Evolutionary conservation across 352 stramenopile genomes (phyloP), one percentile per base, ranked within the genome.

Genomic region (Phytophthora pseudosyringae): DNA sequence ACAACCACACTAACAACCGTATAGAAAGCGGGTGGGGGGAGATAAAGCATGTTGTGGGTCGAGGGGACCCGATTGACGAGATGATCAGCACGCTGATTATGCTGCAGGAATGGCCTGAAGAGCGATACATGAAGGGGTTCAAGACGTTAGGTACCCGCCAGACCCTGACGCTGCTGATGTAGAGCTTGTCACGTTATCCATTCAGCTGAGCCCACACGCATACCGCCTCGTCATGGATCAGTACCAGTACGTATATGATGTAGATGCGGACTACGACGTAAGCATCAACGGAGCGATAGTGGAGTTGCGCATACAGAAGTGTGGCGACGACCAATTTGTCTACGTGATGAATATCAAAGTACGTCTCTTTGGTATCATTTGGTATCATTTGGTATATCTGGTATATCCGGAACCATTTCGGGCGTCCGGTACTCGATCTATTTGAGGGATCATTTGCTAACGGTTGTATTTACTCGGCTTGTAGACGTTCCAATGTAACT

Each of bases 1-100:
- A 41, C 13, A 41, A 21, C 13, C 8, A 41, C 11, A 16, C 35
- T 3, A 44, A 44, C 38, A 28, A 44, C 16, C 13, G 38, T 4
- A 44, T 44, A 3, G 38, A 44, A 44, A 44, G 38, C 38, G 38
- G 38, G 13, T 44, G 38, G 38, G 38, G n/a, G 5, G 3, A 44
- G 38, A 44, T 44, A 25, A 51, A 51, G 13, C 26, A 26, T 3
- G 3, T 38, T 2, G n/a, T 51, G 6, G 26, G 38, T 9, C 15
- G 44, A 1, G 44, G 28, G 28, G 26, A 51, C 8, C 28, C 44
- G 4, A 44, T 44, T 28, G 38, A 44, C 38, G 16, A 21, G 16
- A 7, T 38, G 10, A n/a, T 21, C 15, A 35, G 12, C 12, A 49
- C 33, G 2, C 8, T 70, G 8, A 51, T 57, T 2, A 54, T 71